A percentile compares a stretch with the other conserved stretches of the same genome.
Conservation (phyloP, 2,329 filamentous ascomycete genomes). For the Trichophyton verrucosum region DNA sequence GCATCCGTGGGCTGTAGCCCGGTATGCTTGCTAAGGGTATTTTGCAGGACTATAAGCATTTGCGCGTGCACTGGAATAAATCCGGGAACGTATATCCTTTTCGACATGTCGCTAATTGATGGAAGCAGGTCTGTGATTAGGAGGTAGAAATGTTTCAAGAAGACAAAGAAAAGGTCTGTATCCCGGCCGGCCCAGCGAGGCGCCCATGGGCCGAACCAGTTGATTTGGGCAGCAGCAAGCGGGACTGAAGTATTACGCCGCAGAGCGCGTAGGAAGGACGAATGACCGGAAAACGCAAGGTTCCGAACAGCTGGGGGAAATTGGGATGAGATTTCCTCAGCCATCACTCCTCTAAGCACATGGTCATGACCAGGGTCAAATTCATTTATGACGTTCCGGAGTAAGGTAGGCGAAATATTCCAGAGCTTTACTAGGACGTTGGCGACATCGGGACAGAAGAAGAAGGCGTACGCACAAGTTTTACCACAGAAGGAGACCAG, state of each 20-base stretch:
- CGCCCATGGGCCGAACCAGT: conserved; percentile 76
- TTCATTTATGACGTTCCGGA: conserved; percentile 60
- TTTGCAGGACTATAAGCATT: conserved; percentile 64
- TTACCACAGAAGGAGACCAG: conserved; percentile 80
- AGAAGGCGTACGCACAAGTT: conserved; percentile 83
- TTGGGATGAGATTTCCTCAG: conserved; percentile 52
- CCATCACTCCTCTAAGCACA: conserved; percentile 35
- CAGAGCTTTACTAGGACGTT: conserved; percentile 74
- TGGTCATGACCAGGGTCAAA: conserved; percentile 49
- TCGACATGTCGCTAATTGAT: conserved; percentile 38
- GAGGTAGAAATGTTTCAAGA: conserved; percentile 76
- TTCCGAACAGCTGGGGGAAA: conserved; percentile 57
- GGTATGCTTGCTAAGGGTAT: conserved; percentile 65
- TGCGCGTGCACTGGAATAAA: conserved; percentile 74
- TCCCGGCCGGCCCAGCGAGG: conserved; percentile 77
- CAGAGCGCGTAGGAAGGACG: conserved; percentile 47
- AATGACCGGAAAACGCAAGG: conserved; percentile 52
- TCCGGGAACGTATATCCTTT: conserved; percentile 57
- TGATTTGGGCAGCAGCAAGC: conserved; percentile 56
- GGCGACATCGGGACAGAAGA: conserved; percentile 76
- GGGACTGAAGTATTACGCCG: conserved; percentile 55
- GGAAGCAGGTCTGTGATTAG: conserved; percentile 63
- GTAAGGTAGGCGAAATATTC: conserved; percentile 54
- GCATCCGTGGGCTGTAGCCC: conserved; percentile 35
- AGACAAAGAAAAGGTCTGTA: conserved; percentile 83